Evolutionary conservation across 192 early-diverging fungal genomes (phyloP).

Genomic region (Linnemannia elongata): DNA sequence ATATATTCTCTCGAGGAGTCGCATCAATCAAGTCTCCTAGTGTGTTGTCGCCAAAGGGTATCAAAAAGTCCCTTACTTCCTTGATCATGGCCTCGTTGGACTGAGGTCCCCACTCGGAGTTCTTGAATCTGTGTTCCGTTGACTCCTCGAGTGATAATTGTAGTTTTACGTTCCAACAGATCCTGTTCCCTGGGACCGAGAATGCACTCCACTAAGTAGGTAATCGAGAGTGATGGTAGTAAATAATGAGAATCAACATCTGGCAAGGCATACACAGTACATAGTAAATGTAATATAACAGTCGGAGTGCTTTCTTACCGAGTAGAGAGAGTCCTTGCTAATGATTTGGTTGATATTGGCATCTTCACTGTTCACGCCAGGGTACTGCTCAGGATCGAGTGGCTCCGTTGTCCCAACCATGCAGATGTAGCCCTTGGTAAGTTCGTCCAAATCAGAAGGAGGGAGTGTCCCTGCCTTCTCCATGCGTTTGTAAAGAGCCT

Average conservation of each 20-base stretch:
- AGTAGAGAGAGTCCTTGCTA: not conserved
- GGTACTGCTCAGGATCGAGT: not conserved
- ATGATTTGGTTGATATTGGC: not conserved
- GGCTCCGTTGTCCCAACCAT: not conserved
- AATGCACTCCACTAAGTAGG: not conserved
- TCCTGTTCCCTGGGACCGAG: not conserved
- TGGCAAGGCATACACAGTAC: no score
- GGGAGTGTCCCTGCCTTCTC: not conserved
- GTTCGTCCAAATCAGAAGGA: not conserved
- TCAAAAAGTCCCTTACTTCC: not conserved
- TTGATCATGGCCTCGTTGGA: not conserved
- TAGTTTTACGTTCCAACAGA: not conserved
- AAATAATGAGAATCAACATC: not conserved
- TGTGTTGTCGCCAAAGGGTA: not conserved
- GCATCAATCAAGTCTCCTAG: not conserved
- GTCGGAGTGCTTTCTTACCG: not conserved
- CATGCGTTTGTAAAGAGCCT: constrained; percentile 7
- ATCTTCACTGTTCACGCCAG: not conserved
- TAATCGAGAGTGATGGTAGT: no score
- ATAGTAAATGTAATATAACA: no score
- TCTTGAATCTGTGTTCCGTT: not conserved
- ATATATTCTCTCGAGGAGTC: not conserved
- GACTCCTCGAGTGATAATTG: not conserved
- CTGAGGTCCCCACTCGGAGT: not conserved
- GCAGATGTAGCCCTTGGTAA: not conserved